Conservation (phyloP, 768 basidiomycete genomes). For the Mycena rosella region DNA sequence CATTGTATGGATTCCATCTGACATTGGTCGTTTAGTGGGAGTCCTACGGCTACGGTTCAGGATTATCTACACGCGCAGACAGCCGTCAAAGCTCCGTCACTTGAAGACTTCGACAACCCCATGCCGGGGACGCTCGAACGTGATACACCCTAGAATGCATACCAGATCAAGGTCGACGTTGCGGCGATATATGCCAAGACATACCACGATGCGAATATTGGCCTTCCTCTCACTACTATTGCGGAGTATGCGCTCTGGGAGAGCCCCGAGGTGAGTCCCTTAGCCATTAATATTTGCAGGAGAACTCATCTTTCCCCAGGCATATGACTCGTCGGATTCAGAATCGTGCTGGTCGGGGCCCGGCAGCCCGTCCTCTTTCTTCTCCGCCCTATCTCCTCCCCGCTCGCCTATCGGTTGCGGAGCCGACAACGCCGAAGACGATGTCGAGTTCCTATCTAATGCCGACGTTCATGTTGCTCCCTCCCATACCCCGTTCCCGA, state of each 20-base stretch:
- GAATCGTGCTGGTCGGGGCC: conserved; percentile 14
- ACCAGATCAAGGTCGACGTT: conserved; percentile 7
- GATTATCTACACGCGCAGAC: background rate
- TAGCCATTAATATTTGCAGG: background rate
- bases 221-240: background rate
- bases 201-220: conserved; percentile 1
- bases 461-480: background rate
- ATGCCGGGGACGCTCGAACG: background rate
- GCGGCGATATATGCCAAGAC: background rate
- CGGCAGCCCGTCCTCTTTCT: conserved; percentile 14
- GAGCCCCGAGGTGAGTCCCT: background rate
- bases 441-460: background rate
- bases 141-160: background rate
- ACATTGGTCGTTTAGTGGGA: background rate
- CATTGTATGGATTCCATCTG: background rate
- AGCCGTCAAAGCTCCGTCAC: background rate
- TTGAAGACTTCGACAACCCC: background rate
- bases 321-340: conserved; percentile 21
- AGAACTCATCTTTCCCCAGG: conserved; percentile 3
- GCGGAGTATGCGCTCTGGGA: background rate
- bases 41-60: background rate
- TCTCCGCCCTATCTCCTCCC: conserved; percentile 17
- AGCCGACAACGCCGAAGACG: conserved; percentile 5
- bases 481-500: background rate
- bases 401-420: conserved; percentile 16